Evolutionary conservation across 768 basidiomycete genomes (phyloP).

Genomic region (Phanerodontia chrysosporium): DNA sequence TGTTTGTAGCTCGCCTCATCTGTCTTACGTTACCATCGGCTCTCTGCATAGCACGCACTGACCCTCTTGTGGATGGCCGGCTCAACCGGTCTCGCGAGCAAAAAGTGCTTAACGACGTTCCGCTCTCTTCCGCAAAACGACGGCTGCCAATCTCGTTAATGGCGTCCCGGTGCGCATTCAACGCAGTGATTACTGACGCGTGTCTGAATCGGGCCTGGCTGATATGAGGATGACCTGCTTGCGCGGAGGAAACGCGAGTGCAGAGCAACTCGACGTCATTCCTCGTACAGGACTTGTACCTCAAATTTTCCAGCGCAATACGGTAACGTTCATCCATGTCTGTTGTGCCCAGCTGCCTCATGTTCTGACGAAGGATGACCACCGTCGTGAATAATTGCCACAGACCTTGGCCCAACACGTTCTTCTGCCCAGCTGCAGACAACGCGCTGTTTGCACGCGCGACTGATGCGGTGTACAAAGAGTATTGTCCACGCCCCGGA

Average conservation of each 20-base stretch:
- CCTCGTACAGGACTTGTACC: conserved; percentile 34
- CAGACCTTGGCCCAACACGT: conserved; percentile 12
- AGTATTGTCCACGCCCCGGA: neutral
- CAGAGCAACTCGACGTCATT: conserved; percentile 25
- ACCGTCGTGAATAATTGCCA: conserved; percentile 20
- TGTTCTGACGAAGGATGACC: conserved; percentile 18
- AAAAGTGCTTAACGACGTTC: neutral
- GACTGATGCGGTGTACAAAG: neutral
- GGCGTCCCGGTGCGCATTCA: conserved; percentile 29
- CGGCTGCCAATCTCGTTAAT: conserved; percentile 29
- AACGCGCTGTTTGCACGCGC: neutral
- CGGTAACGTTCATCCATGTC: conserved; percentile 25
- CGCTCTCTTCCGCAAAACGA: conserved; percentile 30
- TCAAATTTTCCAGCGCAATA: conserved; percentile 32
- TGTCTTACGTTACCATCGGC: neutral
- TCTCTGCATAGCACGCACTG: neutral
- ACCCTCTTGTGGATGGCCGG: neutral
- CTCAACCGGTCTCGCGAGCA: neutral
- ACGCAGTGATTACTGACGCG: conserved; percentile 33
- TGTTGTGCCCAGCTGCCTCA: conserved; percentile 15
- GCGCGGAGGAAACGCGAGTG: neutral
- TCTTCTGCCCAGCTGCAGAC: neutral
- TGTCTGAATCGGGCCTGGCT: conserved; percentile 21
- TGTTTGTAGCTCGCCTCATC: too few relatives aligned
- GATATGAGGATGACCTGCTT: neutral